These are phyloP conservation scores for Collybia mongolica DNA, from an alignment of 768 basidiomycete genomes.

Conservation along the genomic window DNA sequence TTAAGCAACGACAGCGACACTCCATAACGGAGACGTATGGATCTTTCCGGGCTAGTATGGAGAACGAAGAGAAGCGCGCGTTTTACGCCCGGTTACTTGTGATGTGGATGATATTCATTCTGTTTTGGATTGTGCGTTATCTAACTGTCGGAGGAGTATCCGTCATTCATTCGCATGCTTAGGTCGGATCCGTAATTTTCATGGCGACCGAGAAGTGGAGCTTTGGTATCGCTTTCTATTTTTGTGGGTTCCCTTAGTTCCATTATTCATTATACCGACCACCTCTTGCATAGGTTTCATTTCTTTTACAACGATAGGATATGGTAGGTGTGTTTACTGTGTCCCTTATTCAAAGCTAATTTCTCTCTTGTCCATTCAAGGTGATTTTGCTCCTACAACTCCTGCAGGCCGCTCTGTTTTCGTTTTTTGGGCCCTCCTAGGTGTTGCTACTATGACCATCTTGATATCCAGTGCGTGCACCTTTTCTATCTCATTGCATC, in stretches of 20 bases:
- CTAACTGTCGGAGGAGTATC: background rate
- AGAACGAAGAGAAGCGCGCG: conserved; percentile 51
- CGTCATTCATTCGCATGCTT: background rate
- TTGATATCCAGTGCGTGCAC: conserved; percentile 59
- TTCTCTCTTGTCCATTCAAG: conserved; percentile 19
- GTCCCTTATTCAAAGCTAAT: background rate
- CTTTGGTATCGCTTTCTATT: conserved; percentile 65
- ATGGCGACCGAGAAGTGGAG: conserved; percentile 66
- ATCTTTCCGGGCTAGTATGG: conserved; percentile 24
- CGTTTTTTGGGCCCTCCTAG: conserved; percentile 75
- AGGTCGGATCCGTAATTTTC: conserved; percentile 74
- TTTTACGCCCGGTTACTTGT: conserved; percentile 55
- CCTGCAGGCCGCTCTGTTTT: conserved; percentile 76
- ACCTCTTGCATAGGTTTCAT: conserved; percentile 51
- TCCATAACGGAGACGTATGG: conserved; percentile 28
- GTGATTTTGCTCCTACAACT: conserved; percentile 61
- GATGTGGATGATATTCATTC: conserved; percentile 59
- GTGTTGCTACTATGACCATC: conserved; percentile 75
- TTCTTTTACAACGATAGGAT: conserved; percentile 74
- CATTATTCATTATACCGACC: background rate
- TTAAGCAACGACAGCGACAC: background rate
- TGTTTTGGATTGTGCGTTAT: conserved; percentile 72
- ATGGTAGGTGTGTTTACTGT: conserved; percentile 31
- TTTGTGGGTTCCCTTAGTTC: conserved; percentile 46
- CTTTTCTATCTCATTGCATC: background rate